phyloP scores from a whole-genome alignment of 352 stramenopile species.

The Halophytophthora polymorphica region DNA sequence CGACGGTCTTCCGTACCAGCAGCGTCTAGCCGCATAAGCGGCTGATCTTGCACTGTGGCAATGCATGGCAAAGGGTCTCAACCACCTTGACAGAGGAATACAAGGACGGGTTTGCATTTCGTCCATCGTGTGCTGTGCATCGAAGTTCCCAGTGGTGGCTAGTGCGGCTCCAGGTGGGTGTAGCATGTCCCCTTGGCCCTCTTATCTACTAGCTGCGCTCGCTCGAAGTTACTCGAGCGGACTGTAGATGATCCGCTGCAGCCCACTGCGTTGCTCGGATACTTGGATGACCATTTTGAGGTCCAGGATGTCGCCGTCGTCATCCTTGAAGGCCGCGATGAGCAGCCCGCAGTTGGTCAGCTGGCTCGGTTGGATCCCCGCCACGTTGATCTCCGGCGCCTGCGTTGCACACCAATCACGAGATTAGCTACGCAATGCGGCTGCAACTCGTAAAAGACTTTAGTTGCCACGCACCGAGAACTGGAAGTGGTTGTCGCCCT shows the following conservation, averaged over 20 bases:
- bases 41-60: no score
- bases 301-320: slow-evolving; percentile 73
- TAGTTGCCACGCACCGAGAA: slow-evolving; percentile 59
- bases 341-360: slow-evolving; percentile 87
- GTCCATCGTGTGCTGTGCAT: no score
- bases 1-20: slow-evolving; percentile 21
- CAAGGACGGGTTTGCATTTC: no score
- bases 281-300: slow-evolving; percentile 90
- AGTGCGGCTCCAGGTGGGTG: no score
- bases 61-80: no score
- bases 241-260: slow-evolving; percentile 88
- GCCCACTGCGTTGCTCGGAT: slow-evolving; percentile 59
- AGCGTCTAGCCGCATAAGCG: slow-evolving; percentile 12
- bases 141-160: no score
- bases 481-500: slow-evolving; percentile 78
- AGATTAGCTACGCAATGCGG: slow-evolving; percentile 1
- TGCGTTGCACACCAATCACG: slow-evolving; percentile 21
- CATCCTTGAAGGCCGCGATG: slow-evolving; percentile 74
- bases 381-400: slow-evolving; percentile 66
- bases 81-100: no score
- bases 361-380: slow-evolving; percentile 74
- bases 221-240: slow-evolving; percentile 85
- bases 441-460: neutral
- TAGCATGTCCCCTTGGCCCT: no score
- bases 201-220: no score